phyloP scores from a whole-genome alignment of 768 basidiomycete genomes.

The Dentipellis fragilis region DNA sequence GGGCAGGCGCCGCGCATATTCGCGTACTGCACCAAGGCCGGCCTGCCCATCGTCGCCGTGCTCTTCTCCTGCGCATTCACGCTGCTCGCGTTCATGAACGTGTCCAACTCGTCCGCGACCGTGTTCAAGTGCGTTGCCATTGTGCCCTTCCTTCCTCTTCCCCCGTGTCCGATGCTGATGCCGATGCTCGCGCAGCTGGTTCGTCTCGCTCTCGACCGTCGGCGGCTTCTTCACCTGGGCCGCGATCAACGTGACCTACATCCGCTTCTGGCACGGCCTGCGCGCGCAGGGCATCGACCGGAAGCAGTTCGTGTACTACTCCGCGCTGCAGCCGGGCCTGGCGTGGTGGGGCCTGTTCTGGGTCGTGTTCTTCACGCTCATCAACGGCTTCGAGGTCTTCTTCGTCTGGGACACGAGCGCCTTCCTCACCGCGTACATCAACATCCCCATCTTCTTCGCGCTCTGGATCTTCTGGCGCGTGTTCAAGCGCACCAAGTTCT shows the following conservation, averaged over 20 bases:
- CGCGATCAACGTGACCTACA: slow-evolving; percentile 60
- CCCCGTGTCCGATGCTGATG: not conserved
- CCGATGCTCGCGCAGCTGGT: slow-evolving; percentile 36
- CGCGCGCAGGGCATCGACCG: slow-evolving; percentile 56
- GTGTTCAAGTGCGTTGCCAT: slow-evolving; percentile 40
- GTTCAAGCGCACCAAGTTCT: slow-evolving; percentile 28
- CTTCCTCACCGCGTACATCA: slow-evolving; percentile 38
- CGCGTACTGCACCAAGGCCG: slow-evolving; percentile 34
- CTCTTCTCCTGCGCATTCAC: slow-evolving; percentile 26
- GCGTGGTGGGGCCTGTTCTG: slow-evolving; percentile 65
- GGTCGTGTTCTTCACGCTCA: slow-evolving; percentile 48
- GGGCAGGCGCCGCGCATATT: slow-evolving; percentile 34
- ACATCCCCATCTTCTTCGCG: slow-evolving; percentile 32
- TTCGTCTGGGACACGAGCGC: slow-evolving; percentile 45
- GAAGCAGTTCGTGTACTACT: slow-evolving; percentile 51
- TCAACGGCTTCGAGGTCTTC: slow-evolving; percentile 51
- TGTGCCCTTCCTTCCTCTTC: no score
- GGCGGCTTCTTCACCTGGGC: slow-evolving; percentile 64
- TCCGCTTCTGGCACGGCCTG: slow-evolving; percentile 61
- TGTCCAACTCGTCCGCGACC: slow-evolving; percentile 42
- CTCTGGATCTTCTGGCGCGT: slow-evolving; percentile 37
- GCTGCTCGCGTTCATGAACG: slow-evolving; percentile 55
- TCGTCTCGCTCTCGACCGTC: slow-evolving; percentile 57
- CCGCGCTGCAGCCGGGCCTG: slow-evolving; percentile 53
- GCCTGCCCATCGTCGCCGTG: slow-evolving; percentile 38